These are phyloP conservation scores for Xylaria flabelliformis DNA, from an alignment of 495 filamentous ascomycete genomes.

Conservation along the genomic window DNA sequence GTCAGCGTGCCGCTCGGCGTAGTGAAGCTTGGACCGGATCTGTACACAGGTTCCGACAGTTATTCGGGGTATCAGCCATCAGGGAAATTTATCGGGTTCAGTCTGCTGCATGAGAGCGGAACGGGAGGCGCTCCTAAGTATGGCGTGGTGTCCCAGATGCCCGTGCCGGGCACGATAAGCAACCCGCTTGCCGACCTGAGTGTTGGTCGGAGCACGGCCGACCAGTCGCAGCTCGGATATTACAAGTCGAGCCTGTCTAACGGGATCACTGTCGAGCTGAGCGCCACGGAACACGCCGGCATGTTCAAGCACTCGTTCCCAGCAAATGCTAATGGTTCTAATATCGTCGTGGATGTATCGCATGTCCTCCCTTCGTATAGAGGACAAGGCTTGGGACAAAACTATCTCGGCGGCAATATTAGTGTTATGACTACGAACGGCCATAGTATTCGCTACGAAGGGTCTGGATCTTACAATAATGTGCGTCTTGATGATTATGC, in stretches of 20 bases:
- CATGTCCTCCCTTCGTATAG: conserved; percentile 71
- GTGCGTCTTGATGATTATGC: conserved; percentile 40
- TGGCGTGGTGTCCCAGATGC: conserved; percentile 72
- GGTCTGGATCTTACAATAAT: conserved; percentile 70
- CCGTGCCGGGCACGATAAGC: conserved; percentile 58
- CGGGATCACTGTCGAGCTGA: conserved; percentile 65
- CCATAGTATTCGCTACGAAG: conserved; percentile 61
- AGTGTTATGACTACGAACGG: conserved; percentile 44
- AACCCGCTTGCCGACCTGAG: conserved; percentile 67
- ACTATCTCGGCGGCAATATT: conserved; percentile 71
- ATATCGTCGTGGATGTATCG: conserved; percentile 72
- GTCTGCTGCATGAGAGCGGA: conserved; percentile 76
- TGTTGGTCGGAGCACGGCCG: conserved; percentile 55
- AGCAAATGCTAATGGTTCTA: conserved; percentile 43
- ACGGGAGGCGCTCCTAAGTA: conserved; percentile 80
- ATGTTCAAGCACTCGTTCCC: conserved; percentile 70
- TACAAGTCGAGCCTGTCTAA: conserved; percentile 63
- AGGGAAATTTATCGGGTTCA: conserved; percentile 72
- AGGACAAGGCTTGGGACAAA: conserved; percentile 65
- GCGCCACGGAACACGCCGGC: conserved; percentile 66
- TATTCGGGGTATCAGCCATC: conserved; percentile 68
- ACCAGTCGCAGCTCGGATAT: conserved; percentile 66
- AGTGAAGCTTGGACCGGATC: conserved; percentile 74
- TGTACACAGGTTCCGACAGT: conserved; percentile 62
- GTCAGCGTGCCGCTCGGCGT: conserved; percentile 70